These are phyloP conservation scores for Fagus crenata DNA, from an alignment of 306 rosid species.

Conservation along the genomic window DNA sequence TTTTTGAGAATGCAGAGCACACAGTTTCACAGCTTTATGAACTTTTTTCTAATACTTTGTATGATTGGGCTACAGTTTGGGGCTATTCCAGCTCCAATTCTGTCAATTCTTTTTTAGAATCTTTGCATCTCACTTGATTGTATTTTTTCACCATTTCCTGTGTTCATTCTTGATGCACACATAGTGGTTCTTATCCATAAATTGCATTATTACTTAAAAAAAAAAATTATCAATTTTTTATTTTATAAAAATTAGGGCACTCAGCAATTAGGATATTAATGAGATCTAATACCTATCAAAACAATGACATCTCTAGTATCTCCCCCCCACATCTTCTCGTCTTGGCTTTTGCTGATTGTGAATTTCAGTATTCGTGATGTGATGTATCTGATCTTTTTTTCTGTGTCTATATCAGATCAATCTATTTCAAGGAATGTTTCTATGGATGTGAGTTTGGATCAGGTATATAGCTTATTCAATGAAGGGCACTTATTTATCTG, in stretches of 20 bases:
- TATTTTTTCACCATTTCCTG: too few species aligned
- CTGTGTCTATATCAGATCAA: constrained; percentile 52
- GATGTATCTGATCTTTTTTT: constrained; percentile 30
- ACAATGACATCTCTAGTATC: not conserved
- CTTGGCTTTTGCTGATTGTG: not conserved
- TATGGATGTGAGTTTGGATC: constrained; percentile 62
- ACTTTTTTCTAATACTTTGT: too few species aligned
- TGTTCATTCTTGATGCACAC: too few species aligned
- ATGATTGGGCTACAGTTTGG: too few species aligned
- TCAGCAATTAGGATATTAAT: not conserved
- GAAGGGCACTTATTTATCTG: constrained; percentile 16
- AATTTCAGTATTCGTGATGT: not conserved
- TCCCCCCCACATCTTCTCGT: not conserved
- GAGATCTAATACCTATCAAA: not conserved
- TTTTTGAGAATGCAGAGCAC: too few species aligned
- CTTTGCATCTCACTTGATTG: too few species aligned
- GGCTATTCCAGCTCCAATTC: too few species aligned
- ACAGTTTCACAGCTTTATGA: too few species aligned
- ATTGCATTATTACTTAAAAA: too few species aligned
- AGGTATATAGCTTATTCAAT: constrained; percentile 56
- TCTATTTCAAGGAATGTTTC: constrained; percentile 65
- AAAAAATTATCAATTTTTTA: too few species aligned
- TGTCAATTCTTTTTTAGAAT: too few species aligned
- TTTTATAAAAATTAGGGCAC: not conserved
- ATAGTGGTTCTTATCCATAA: too few species aligned